phyloP scores from a whole-genome alignment of 352 stramenopile species.

The Saprolegnia parasitica region DNA sequence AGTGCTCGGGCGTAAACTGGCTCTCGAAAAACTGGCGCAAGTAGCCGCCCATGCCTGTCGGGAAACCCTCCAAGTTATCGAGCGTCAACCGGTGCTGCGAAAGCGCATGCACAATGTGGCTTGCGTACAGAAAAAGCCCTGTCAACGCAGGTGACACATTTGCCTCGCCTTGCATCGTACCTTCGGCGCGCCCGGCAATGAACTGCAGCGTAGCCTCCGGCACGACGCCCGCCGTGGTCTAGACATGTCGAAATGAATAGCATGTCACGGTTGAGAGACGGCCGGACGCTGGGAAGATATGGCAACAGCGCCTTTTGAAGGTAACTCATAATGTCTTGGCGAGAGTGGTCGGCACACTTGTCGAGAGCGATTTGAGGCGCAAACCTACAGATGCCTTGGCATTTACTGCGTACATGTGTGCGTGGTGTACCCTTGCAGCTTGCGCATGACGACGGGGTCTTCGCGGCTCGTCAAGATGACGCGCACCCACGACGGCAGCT shows the following conservation, averaged over 20 bases:
- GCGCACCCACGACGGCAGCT: conserved; percentile 61
- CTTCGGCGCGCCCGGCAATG: conserved; percentile 23
- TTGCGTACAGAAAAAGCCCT: conserved; percentile 66
- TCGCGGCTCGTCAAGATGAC: conserved; percentile 62
- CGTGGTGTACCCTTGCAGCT: conserved; percentile 50
- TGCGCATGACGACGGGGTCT: conserved; percentile 49
- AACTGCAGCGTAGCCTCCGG: conserved; percentile 7
- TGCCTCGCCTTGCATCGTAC: background rate
- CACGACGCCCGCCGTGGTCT: background rate
- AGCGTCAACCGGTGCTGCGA: conserved; percentile 45
- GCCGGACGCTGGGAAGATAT: conserved; percentile 16
- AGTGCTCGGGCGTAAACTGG: conserved; percentile 51
- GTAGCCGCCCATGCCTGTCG: conserved; percentile 59
- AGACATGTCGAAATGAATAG: background rate
- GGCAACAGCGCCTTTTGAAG: background rate
- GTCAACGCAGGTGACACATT: background rate
- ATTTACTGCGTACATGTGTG: background rate
- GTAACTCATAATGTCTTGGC: conserved; percentile 20
- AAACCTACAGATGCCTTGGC: background rate
- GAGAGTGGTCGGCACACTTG: conserved; percentile 21
- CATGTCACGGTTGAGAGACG: background rate
- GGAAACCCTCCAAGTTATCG: conserved; percentile 49
- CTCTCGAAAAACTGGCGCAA: conserved; percentile 66
- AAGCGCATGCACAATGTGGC: conserved; percentile 68
- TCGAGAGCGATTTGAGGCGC: conserved; percentile 22